phyloP scores from a whole-genome alignment of 495 filamentous ascomycete species.

The Paragyromitra xinjiangensis region DNA sequence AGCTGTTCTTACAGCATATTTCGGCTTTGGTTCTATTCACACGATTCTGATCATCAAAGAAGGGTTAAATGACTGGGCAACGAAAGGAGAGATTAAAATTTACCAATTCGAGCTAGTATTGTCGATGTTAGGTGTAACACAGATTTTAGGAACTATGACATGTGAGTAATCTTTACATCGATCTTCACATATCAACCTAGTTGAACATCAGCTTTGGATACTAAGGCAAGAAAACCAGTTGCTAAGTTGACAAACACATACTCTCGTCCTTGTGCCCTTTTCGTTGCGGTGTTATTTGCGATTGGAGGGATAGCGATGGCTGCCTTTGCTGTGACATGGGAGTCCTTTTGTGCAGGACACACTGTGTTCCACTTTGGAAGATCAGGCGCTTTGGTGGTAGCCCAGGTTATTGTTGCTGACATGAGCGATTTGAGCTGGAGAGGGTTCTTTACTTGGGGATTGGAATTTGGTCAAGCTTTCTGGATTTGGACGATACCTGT shows the following conservation, averaged over 20 bases:
- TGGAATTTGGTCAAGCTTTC: slow-evolving; percentile 24
- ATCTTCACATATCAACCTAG: not conserved
- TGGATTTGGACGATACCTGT: slow-evolving; percentile 42
- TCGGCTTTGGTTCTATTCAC: slow-evolving; percentile 28
- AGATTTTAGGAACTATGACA: slow-evolving; percentile 40
- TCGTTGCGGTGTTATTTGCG: slow-evolving; percentile 40
- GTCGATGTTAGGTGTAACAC: slow-evolving; percentile 36
- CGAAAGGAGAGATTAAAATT: slow-evolving; percentile 36
- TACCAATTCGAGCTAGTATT: slow-evolving; percentile 43
- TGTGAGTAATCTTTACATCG: slow-evolving; percentile 27
- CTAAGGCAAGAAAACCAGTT: slow-evolving; percentile 30
- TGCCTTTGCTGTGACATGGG: slow-evolving; percentile 33
- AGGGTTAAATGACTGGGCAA: slow-evolving; percentile 33
- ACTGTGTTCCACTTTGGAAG: slow-evolving; percentile 37
- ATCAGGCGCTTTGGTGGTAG: slow-evolving; percentile 39
- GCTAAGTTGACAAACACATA: slow-evolving; percentile 49
- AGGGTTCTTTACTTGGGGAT: slow-evolving; percentile 38
- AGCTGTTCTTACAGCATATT: slow-evolving; percentile 35
- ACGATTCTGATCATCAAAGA: slow-evolving; percentile 35
- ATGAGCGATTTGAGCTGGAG: slow-evolving; percentile 48
- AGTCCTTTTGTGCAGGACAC: slow-evolving; percentile 37
- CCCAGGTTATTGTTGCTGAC: slow-evolving; percentile 50
- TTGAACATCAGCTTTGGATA: not conserved
- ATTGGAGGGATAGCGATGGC: slow-evolving; percentile 26
- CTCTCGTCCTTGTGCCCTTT: slow-evolving; percentile 47